phyloP scores from a whole-genome alignment of 208 protist genomes.

The Tetramitus jugosus region DNA sequence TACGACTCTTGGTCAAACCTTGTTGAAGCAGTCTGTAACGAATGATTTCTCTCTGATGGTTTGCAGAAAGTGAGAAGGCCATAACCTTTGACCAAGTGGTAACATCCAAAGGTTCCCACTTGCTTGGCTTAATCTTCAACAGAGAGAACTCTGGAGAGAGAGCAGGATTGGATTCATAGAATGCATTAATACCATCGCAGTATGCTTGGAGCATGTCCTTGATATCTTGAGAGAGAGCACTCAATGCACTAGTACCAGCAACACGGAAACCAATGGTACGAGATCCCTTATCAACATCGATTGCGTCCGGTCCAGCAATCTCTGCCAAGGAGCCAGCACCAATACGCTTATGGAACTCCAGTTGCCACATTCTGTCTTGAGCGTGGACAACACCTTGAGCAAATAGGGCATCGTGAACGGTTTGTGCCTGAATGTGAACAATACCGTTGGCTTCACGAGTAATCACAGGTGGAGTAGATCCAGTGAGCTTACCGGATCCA shows the following conservation, averaged over 20 bases:
- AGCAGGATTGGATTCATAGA: not conserved
- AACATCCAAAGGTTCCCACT: not conserved
- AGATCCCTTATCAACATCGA: not conserved
- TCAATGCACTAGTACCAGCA: not conserved
- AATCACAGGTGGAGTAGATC: not conserved
- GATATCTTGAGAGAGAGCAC: not conserved
- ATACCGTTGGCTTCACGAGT: conserved; percentile 1
- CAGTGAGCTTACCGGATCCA: not conserved
- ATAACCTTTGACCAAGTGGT: not conserved
- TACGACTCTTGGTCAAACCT: not conserved
- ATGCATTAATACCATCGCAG: conserved; percentile 21
- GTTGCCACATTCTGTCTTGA: conserved; percentile 23
- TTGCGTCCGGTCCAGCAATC: not conserved
- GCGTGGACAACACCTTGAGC: conserved; percentile 13
- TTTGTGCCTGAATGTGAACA: conserved; percentile 6
- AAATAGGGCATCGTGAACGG: conserved; percentile 16
- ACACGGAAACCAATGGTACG: not conserved
- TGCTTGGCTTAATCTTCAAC: not conserved
- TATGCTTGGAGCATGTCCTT: not conserved
- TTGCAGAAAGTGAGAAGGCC: not conserved
- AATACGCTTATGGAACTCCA: conserved; percentile 2
- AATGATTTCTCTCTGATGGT: not conserved
- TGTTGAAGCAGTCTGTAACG: not conserved
- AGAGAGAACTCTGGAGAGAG: not conserved
- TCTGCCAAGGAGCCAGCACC: not conserved